phyloP scores from a whole-genome alignment of 768 basidiomycete species.

The Leccinum pellstonianum region DNA sequence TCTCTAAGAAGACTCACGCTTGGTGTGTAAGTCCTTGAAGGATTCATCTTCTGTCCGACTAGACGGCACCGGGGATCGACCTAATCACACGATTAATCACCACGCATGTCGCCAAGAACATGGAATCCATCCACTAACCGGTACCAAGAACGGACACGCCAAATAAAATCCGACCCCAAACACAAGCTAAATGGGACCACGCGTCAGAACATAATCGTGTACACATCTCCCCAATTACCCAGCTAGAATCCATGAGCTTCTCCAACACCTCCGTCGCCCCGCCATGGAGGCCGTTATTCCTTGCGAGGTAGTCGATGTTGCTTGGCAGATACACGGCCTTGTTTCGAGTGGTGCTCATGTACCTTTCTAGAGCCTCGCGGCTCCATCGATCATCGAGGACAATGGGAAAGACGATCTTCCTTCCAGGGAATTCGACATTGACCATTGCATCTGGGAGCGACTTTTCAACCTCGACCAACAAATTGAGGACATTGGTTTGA shows the following conservation, averaged over 20 bases:
- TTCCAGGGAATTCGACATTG: slow-evolving; percentile 46
- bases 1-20: slow-evolving; percentile 37
- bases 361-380: slow-evolving; percentile 52
- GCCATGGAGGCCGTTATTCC: slow-evolving; percentile 54
- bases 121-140: slow-evolving; percentile 37
- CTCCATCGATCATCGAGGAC: slow-evolving; percentile 41
- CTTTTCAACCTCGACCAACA: slow-evolving; percentile 39
- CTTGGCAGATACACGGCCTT: slow-evolving; percentile 66
- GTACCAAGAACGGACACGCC: slow-evolving; percentile 61
- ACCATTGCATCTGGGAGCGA: slow-evolving; percentile 40
- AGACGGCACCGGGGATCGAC: slow-evolving; percentile 58
- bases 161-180: slow-evolving; percentile 65
- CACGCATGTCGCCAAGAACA: neutral
- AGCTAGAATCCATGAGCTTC: slow-evolving; percentile 48
- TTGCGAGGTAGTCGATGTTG: slow-evolving; percentile 65
- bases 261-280: slow-evolving; percentile 43
- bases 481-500: slow-evolving; percentile 43
- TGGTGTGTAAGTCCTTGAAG: slow-evolving; percentile 64
- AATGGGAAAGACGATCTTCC: slow-evolving; percentile 60
- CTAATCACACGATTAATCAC: slow-evolving; percentile 26
- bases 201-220: neutral
- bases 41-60: slow-evolving; percentile 74
- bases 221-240: slow-evolving; percentile 35
- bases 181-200: slow-evolving; percentile 45
- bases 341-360: slow-evolving; percentile 53